A percentile compares a stretch with the other conserved stretches of the same genome.
phyloP scores from a whole-genome alignment of 257 asterid species.

The Schizonepeta tenuifolia region DNA sequence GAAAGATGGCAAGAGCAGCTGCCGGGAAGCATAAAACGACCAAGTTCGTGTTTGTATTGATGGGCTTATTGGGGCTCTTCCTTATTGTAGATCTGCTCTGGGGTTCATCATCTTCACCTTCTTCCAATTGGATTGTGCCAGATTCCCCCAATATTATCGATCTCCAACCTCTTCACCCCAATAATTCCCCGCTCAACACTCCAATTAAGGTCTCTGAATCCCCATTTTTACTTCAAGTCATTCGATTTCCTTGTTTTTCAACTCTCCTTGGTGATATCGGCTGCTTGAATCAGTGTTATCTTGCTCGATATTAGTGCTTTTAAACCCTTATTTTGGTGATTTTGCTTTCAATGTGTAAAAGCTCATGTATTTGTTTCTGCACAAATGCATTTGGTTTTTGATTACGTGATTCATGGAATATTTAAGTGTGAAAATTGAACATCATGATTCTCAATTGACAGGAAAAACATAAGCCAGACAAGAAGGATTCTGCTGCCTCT shows the following conservation, averaged over 20 bases:
- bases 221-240: too few species aligned
- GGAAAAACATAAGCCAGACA: too few species aligned
- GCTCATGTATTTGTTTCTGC: not conserved
- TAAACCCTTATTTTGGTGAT: not conserved
- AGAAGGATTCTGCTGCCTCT: too few species aligned
- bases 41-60: slow-evolving; percentile 55
- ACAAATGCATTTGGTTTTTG: not conserved
- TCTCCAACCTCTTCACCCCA: too few species aligned
- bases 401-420: not conserved
- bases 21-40: slow-evolving; percentile 50
- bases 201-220: too few species aligned
- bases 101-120: slow-evolving; percentile 60
- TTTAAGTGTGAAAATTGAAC: too few species aligned
- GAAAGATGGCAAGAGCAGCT: slow-evolving; percentile 48
- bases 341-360: not conserved
- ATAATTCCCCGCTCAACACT: too few species aligned
- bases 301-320: slow-evolving; percentile 8
- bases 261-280: slow-evolving; percentile 9
- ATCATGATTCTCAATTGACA: too few species aligned
- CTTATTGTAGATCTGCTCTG: slow-evolving; percentile 80
- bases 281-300: not conserved
- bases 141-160: slow-evolving; percentile 34
- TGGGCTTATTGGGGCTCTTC: slow-evolving; percentile 62
- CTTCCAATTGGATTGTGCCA: slow-evolving; percentile 41
- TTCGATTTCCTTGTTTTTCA: too few species aligned